These are phyloP conservation scores for Fonsecaea pugnacius DNA, from an alignment of 2,329 filamentous ascomycete genomes.

Conservation along the genomic window DNA sequence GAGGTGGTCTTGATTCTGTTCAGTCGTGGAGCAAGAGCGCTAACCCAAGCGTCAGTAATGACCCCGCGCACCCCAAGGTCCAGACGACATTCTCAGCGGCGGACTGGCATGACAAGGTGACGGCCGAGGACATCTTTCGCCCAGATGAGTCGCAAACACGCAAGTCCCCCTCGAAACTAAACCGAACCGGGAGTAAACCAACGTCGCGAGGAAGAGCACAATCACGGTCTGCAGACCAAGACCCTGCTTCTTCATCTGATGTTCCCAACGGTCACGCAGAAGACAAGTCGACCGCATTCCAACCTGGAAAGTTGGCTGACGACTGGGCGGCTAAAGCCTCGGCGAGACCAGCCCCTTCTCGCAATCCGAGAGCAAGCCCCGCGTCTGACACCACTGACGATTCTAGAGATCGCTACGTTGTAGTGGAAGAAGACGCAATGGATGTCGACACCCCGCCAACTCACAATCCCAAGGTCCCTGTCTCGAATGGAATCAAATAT, in stretches of 20 bases:
- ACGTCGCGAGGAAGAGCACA: constrained; percentile 26
- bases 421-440: constrained; percentile 48
- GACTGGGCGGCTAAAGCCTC: constrained; percentile 31
- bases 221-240: constrained; percentile 24
- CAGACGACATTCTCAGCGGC: constrained; percentile 47
- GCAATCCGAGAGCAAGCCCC: constrained; percentile 6
- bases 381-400: constrained; percentile 16
- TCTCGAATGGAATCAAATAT: constrained; percentile 16
- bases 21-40: constrained; percentile 11
- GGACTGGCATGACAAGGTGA: constrained; percentile 48
- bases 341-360: not conserved
- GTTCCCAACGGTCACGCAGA: constrained; percentile 27
- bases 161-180: constrained; percentile 35
- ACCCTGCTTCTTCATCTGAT: constrained; percentile 17
- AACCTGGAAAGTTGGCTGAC: constrained; percentile 31
- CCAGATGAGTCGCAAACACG: constrained; percentile 40
- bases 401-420: constrained; percentile 28
- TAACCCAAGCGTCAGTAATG: constrained; percentile 26
- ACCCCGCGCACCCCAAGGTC: constrained; percentile 42
- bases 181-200: constrained; percentile 29
- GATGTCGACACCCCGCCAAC: constrained; percentile 50
- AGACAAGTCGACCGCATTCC: constrained; percentile 32
- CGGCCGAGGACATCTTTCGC: constrained; percentile 45
- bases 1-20: not conserved
- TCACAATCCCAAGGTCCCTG: constrained; percentile 15